Evolutionary conservation across 768 basidiomycete genomes (phyloP).

Genomic region (Austroboletus eburneus): DNA sequence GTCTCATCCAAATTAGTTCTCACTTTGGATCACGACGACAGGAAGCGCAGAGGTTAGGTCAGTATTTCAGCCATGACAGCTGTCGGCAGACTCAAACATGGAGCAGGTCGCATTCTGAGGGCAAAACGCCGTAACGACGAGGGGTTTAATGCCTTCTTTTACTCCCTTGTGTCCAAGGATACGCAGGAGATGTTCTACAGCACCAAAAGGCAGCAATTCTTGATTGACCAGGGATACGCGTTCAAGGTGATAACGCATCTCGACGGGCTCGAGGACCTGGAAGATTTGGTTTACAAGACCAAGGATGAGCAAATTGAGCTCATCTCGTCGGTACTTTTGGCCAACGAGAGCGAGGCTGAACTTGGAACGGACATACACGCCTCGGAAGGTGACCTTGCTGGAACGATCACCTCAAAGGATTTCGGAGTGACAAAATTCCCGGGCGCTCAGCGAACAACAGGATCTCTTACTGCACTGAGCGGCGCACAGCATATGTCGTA

Average conservation of each 20-base stretch:
- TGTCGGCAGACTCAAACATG: conserved; percentile 11
- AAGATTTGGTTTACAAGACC: conserved; percentile 88
- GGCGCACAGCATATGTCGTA: conserved; percentile 93
- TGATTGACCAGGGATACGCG: conserved; percentile 98
- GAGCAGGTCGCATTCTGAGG: conserved; percentile 84
- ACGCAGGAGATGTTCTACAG: conserved; percentile 99
- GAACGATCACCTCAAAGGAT: conserved; percentile 82
- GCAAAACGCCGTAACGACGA: conserved; percentile 98
- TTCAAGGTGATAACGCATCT: conserved; percentile 99
- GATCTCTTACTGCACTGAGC: conserved; percentile 77
- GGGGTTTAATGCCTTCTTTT: conserved; percentile 99
- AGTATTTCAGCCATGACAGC: conserved; percentile 21
- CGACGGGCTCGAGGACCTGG: conserved; percentile 82
- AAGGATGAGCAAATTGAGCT: conserved; percentile 94
- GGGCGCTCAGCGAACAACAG: conserved; percentile 70
- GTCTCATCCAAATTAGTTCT: conserved; percentile 98
- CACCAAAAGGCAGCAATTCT: conserved; percentile 96
- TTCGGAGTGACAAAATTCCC: conserved; percentile 70
- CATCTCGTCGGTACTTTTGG: conserved; percentile 85
- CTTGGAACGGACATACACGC: conserved; percentile 79
- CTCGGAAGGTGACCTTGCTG: conserved; percentile 81
- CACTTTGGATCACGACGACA: conserved; percentile 98
- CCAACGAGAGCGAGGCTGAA: conserved; percentile 88
- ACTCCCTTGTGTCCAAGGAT: conserved; percentile 97
- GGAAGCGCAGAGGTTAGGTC: conserved; percentile 94